Percentiles rank a stretch among this genome's conserved stretches.
These are phyloP conservation scores for Meyerozyma guilliermondii DNA, from an alignment of 1,139 yeast genomes.

Conservation along the genomic window DNA sequence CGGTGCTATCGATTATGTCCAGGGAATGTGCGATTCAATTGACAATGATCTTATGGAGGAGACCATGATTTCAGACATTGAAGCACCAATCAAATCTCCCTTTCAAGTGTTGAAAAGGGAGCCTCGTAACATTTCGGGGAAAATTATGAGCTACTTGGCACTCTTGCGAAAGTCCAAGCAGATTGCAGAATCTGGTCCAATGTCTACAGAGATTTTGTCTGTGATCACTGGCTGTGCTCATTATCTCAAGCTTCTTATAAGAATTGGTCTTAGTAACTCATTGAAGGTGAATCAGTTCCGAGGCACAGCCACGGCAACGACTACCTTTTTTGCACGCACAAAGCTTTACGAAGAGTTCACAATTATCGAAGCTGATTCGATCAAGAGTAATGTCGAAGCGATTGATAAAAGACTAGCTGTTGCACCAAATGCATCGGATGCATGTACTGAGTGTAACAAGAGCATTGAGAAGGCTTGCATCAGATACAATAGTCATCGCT, in stretches of 20 bases:
- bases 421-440: constrained; percentile 68
- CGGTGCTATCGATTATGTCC: constrained; percentile 62
- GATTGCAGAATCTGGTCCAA: constrained; percentile 52
- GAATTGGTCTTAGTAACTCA: constrained; percentile 76
- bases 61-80: constrained; percentile 4
- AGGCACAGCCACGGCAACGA: constrained; percentile 58
- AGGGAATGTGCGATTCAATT: constrained; percentile 22
- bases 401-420: constrained; percentile 38
- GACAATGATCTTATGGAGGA: background rate
- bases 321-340: constrained; percentile 35
- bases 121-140: constrained; percentile 84
- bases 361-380: constrained; percentile 6
- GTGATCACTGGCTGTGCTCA: constrained; percentile 93
- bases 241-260: constrained; percentile 75
- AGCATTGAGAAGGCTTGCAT: constrained; percentile 83
- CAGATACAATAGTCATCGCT: constrained; percentile 56
- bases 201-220: constrained; percentile 55
- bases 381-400: constrained; percentile 27
- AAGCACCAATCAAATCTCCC: constrained; percentile 10
- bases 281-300: constrained; percentile 58
- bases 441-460: constrained; percentile 64
- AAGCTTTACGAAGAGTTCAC: background rate
- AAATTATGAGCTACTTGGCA: constrained; percentile 71
- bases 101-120: constrained; percentile 52
- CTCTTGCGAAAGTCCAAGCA: constrained; percentile 56